Base-by-base conservation (phyloP, 371 early-diverging fungal genomes). In the Rhizopus stolonifer region DNA sequence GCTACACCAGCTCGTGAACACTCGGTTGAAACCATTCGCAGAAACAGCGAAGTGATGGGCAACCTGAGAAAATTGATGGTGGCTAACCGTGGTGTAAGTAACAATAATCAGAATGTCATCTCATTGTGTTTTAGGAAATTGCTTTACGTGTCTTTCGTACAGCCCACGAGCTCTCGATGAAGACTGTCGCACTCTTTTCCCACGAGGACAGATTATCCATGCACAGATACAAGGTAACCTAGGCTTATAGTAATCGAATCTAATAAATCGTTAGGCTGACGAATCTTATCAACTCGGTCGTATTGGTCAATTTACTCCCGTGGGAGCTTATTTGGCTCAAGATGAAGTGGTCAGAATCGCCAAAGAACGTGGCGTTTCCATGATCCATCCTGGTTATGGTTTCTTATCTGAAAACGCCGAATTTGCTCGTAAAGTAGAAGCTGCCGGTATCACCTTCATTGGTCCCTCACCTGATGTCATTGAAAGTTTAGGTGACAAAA, bases 301-400 rank as follows among this genome's bases (percentile, higher is more conserved):
- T 49, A 79, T 80, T 43, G 93, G 91, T 52, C 70, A 81, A 62
- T 88, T 74, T 59, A 87, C 93, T 11, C 94, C 97, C 17, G 95
- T 95, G 15, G 94, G 85, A 34, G 95, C 96, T 1, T 97, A 97
- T 66, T 81, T 97, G 52, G 91, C 93, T 15, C 92, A 93, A 67
- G 93, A 93, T 64, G 92, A 91, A 61, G 92, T 97, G 52, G 80
- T 97, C 38, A 70, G 74, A 18, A 92, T 94, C 54, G 98, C 96
- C 17, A 82, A 86, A 56, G 68, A 80, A 59, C 85, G 85, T 46
- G 85, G 87, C 59, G 92, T 88, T 38, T 81, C 85, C 51, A 87
- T 89, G 78, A 88, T 91, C 56, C 91, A 92, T 64, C 91, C 91
- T 9, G 90, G 95, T 24, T 94, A 95, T 70, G 95, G 95, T 21